Conservation (phyloP, 78 protist genomes). For the Dictyostelium capitatum region DNA sequence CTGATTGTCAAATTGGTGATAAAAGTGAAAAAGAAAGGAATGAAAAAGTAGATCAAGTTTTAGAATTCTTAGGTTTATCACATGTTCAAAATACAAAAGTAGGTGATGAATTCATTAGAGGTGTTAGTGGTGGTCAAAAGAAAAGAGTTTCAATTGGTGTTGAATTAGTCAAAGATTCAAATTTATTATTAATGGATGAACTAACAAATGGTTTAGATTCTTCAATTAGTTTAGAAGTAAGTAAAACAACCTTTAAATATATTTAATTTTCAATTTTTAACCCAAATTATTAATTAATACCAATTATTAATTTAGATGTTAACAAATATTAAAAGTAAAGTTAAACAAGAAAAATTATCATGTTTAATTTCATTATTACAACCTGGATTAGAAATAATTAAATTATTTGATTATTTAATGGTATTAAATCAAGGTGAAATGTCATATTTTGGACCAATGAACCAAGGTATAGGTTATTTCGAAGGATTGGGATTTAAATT, state of each 20-base stretch:
- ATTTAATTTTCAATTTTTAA: background rate
- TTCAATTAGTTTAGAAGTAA: constrained; percentile 41
- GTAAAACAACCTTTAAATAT: background rate
- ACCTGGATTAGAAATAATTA: constrained; percentile 60
- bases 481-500: constrained; percentile 54
- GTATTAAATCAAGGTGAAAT: constrained; percentile 65
- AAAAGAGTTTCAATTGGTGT: constrained; percentile 84
- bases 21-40: constrained; percentile 21
- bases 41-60: constrained; percentile 25
- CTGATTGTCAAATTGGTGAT: constrained; percentile 26
- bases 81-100: constrained; percentile 38
- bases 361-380: constrained; percentile 68
- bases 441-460: constrained; percentile 73
- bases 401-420: constrained; percentile 72
- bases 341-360: constrained; percentile 16
- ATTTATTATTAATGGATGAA: constrained; percentile 77
- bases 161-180: constrained; percentile 82
- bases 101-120: constrained; percentile 58
- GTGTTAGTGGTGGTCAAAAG: constrained; percentile 83
- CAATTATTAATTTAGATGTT: background rate
- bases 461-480: constrained; percentile 59
- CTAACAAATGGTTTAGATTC: constrained; percentile 84
- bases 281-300: too few relatives aligned
- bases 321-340: constrained; percentile 30
- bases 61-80: constrained; percentile 30